Percentiles rank a stretch among this genome's conserved stretches.
phyloP scores from a whole-genome alignment of 208 protist genomes.

The Zelonia costaricensis region DNA sequence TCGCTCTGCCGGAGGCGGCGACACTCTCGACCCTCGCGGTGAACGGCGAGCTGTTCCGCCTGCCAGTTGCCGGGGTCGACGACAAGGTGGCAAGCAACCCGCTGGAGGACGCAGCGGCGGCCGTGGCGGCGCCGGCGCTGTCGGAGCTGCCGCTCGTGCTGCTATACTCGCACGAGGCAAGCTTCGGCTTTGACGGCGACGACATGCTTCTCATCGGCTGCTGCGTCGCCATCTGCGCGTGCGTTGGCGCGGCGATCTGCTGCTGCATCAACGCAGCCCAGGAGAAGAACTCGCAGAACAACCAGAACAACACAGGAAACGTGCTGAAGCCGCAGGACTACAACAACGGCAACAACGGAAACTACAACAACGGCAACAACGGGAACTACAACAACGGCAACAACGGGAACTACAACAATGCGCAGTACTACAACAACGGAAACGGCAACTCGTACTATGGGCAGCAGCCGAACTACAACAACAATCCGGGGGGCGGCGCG shows the following conservation, averaged over 20 bases:
- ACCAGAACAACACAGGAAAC: constrained; percentile 3
- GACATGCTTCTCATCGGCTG: constrained; percentile 15
- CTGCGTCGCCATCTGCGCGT: constrained; percentile 16
- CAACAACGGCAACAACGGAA: constrained; percentile 8
- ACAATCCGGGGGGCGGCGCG: neutral
- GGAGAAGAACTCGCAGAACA: constrained; percentile 7
- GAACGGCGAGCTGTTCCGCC: constrained; percentile 1
- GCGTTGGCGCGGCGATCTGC: constrained; percentile 20
- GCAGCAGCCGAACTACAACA: neutral
- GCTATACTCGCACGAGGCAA: constrained; percentile 14
- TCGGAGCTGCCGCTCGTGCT: neutral
- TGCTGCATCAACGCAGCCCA: constrained; percentile 7
- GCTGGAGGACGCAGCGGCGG: constrained; percentile 1
- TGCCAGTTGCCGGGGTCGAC: neutral
- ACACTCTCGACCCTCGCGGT: neutral
- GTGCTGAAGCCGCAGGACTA: neutral
- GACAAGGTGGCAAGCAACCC: neutral
- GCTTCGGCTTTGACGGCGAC: constrained; percentile 13
- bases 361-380: neutral
- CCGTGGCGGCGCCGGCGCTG: neutral
- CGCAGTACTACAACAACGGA: constrained; percentile 1
- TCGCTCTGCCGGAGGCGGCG: constrained; percentile 1
- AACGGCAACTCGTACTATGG: neutral
- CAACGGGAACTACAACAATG: constrained; percentile 1
- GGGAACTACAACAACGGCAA: neutral